Percentiles rank a stretch among this genome's conserved stretches.
Evolutionary conservation across 1,284 basidiomycete species (phyloP).

Genomic region (Neonothopanus nambi): DNA sequence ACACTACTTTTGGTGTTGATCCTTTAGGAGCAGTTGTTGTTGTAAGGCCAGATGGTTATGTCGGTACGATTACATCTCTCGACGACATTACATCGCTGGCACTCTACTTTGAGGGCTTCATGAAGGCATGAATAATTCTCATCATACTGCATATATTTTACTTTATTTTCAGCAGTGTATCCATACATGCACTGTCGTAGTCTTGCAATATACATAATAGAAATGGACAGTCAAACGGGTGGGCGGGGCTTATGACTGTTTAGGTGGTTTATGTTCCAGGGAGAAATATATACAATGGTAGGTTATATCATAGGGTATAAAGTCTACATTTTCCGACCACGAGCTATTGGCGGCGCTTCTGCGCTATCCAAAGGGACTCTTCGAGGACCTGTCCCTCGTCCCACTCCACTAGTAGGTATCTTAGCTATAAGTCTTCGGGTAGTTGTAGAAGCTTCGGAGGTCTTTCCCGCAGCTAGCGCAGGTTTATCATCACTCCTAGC

Average conservation of each 20-base stretch:
- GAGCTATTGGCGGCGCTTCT: constrained; percentile 49
- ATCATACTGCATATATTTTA: too few relatives aligned
- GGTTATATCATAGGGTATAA: background rate
- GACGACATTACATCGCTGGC: constrained; percentile 45
- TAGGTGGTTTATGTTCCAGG: too few relatives aligned
- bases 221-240: too few relatives aligned
- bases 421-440: too few relatives aligned
- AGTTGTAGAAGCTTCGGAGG: constrained; percentile 22
- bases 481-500: background rate
- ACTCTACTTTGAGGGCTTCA: constrained; percentile 51
- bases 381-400: constrained; percentile 41
- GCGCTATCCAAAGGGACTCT: constrained; percentile 59
- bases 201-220: too few relatives aligned
- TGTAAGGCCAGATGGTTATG: constrained; percentile 76
- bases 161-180: too few relatives aligned
- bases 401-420: constrained; percentile 15
- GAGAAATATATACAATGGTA: background rate
- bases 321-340: constrained; percentile 17
- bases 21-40: constrained; percentile 60
- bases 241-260: too few relatives aligned
- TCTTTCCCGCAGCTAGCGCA: background rate
- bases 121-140: constrained; percentile 6
- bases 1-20: constrained; percentile 58
- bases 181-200: too few relatives aligned
- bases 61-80: constrained; percentile 58